Conservation (phyloP, 495 filamentous ascomycete species). For the Aspergillus bridgeri region DNA sequence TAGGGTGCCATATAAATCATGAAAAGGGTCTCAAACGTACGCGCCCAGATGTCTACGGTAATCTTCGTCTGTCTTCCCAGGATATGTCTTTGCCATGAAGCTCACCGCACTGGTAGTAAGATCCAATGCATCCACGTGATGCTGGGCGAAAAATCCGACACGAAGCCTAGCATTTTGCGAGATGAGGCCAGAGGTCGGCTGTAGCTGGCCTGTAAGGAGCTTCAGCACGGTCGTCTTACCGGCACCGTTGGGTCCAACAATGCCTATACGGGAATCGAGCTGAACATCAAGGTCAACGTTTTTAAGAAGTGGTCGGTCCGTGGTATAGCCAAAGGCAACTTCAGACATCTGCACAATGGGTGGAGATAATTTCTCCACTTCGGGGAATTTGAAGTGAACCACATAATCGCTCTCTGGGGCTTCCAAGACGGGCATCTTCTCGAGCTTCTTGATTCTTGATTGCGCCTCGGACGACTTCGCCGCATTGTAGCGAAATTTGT, state of each 20-base stretch:
- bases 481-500: constrained; percentile 99
- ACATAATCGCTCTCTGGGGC: constrained; percentile 90
- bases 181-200: constrained; percentile 74
- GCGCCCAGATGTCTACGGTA: constrained; percentile 94
- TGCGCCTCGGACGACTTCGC: constrained; percentile 98
- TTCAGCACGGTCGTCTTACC: constrained; percentile 98
- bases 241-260: constrained; percentile 97
- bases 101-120: constrained; percentile 81
- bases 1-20: not conserved
- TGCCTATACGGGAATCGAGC: constrained; percentile 95
- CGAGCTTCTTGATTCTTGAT: constrained; percentile 97
- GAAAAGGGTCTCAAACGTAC: constrained; percentile 26
- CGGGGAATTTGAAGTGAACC: constrained; percentile 96
- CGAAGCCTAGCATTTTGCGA: constrained; percentile 82
- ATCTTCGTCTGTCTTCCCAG: constrained; percentile 90
- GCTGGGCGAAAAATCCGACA: constrained; percentile 96
- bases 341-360: constrained; percentile 97
- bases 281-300: constrained; percentile 95
- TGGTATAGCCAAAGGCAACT: constrained; percentile 86
- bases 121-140: constrained; percentile 96
- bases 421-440: constrained; percentile 91
- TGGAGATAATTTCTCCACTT: constrained; percentile 94
- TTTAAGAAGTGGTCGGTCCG: constrained; percentile 73
- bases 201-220: constrained; percentile 82
- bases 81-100: constrained; percentile 93